These are phyloP conservation scores for Cetraspora pellucida DNA, from an alignment of 192 early-diverging fungal species.

Conservation along the genomic window DNA sequence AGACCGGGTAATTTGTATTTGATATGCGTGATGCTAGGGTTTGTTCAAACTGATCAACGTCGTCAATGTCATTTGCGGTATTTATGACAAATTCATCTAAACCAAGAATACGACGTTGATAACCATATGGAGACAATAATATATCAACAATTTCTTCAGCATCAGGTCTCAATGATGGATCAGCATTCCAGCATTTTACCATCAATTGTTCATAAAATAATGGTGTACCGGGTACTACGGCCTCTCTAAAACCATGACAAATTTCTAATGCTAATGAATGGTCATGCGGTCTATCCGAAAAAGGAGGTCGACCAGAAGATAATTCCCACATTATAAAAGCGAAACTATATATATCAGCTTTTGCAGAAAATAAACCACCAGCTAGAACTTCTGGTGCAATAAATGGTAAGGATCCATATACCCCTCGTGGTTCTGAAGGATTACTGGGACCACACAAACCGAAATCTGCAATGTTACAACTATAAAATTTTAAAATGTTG, in stretches of 20 bases:
- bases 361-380: background rate
- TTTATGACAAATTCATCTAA: conserved; percentile 3
- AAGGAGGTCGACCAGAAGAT: conserved; percentile 46
- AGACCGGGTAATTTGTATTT: background rate
- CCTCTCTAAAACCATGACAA: conserved; percentile 42
- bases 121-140: conserved; percentile 32
- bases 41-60: conserved; percentile 13
- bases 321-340: conserved; percentile 53
- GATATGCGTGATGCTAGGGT: background rate
- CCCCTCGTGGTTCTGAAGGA: conserved; percentile 7
- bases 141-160: conserved; percentile 46
- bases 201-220: conserved; percentile 43
- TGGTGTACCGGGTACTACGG: conserved; percentile 44
- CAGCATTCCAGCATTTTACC: conserved; percentile 44
- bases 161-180: conserved; percentile 38
- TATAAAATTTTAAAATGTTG: conserved; percentile 26
- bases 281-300: conserved; percentile 41
- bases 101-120: conserved; percentile 7
- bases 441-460: conserved; percentile 13
- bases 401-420: conserved; percentile 31
- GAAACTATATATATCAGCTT: conserved; percentile 48
- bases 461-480: conserved; percentile 24
- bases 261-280: conserved; percentile 39
- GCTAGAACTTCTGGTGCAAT: conserved; percentile 25
- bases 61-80: conserved; percentile 2